Conservation (phyloP, 2,329 filamentous ascomycete genomes). For the Pseudocercospora musae region DNA sequence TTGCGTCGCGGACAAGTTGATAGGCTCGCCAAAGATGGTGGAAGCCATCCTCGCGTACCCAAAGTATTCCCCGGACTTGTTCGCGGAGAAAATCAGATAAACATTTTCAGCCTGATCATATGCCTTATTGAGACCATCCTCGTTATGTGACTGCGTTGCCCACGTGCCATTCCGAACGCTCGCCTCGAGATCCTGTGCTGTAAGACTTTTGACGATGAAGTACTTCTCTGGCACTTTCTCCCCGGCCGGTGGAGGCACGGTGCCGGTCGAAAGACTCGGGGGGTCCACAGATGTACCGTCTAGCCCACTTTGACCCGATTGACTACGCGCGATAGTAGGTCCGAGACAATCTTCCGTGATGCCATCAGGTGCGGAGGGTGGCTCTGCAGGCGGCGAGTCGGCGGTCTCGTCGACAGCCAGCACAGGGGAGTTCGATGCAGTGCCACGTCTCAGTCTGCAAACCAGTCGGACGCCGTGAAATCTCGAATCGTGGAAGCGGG, state of each 20-base stretch:
- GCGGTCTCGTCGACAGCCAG: slow-evolving; percentile 13
- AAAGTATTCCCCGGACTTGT: slow-evolving; percentile 96
- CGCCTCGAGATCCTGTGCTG: slow-evolving; percentile 81
- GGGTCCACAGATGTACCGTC: not conserved
- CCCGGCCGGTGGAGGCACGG: slow-evolving; percentile 6
- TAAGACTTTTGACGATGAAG: slow-evolving; percentile 91
- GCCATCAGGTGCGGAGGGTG: slow-evolving; percentile 2
- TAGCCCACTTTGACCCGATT: slow-evolving; percentile 8
- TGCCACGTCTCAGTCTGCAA: slow-evolving; percentile 66
- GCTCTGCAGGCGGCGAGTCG: slow-evolving; percentile 18
- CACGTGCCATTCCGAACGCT: slow-evolving; percentile 86
- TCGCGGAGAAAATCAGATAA: slow-evolving; percentile 91
- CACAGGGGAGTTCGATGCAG: slow-evolving; percentile 19
- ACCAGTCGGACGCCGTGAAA: slow-evolving; percentile 85
- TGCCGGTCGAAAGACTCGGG: slow-evolving; percentile 7
- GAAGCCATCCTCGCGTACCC: slow-evolving; percentile 91
- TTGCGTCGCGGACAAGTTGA: slow-evolving; percentile 20
- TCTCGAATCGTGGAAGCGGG: slow-evolving; percentile 82
- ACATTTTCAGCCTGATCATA: slow-evolving; percentile 80
- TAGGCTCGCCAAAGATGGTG: slow-evolving; percentile 68
- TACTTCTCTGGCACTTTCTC: slow-evolving; percentile 65
- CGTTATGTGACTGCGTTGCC: slow-evolving; percentile 94
- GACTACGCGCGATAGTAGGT: slow-evolving; percentile 26
- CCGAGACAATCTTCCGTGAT: slow-evolving; percentile 8
- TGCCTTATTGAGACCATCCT: slow-evolving; percentile 75